A percentile compares a stretch with the other conserved stretches of the same genome.
Conservation (phyloP, 495 filamentous ascomycete species). For the Xylaria castorea region DNA sequence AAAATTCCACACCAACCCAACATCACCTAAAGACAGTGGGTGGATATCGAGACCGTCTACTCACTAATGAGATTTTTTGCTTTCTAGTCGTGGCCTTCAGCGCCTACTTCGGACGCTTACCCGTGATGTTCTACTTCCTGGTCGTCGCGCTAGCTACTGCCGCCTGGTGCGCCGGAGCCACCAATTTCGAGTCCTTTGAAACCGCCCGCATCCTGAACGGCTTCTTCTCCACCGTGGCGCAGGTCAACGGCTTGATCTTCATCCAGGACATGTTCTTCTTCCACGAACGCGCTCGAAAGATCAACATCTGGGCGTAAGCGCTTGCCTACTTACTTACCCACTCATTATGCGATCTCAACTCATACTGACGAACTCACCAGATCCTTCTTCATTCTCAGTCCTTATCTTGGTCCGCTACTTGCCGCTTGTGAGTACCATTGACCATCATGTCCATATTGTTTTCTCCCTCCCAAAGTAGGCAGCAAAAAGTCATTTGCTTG, state of each 20-base stretch:
- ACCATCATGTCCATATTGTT: constrained; percentile 52
- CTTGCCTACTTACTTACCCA: background rate
- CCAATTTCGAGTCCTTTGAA: constrained; percentile 61
- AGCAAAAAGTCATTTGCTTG: background rate
- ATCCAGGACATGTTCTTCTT: constrained; percentile 73
- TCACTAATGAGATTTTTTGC: background rate
- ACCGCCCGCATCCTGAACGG: constrained; percentile 67
- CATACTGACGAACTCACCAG: constrained; percentile 18
- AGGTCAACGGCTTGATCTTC: constrained; percentile 64
- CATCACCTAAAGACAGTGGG: background rate
- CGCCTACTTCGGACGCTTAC: constrained; percentile 66
- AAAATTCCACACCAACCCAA: background rate
- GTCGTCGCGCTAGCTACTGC: constrained; percentile 57
- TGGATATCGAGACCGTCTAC: background rate
- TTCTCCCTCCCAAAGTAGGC: background rate
- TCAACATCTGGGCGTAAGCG: constrained; percentile 63
- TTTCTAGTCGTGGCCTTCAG: constrained; percentile 55
- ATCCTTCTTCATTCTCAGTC: constrained; percentile 55
- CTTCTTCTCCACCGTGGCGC: constrained; percentile 64
- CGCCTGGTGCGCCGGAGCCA: constrained; percentile 61
- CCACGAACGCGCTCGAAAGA: constrained; percentile 67
- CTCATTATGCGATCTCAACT: constrained; percentile 44
- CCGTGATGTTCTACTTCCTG: constrained; percentile 65
- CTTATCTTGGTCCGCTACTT: constrained; percentile 67
- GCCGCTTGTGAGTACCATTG: constrained; percentile 39